Percentiles rank a stretch among this genome's conserved stretches.
Evolutionary conservation across 148 eudicot species (phyloP).

Genomic region (Vaccinium corymbosum): DNA sequence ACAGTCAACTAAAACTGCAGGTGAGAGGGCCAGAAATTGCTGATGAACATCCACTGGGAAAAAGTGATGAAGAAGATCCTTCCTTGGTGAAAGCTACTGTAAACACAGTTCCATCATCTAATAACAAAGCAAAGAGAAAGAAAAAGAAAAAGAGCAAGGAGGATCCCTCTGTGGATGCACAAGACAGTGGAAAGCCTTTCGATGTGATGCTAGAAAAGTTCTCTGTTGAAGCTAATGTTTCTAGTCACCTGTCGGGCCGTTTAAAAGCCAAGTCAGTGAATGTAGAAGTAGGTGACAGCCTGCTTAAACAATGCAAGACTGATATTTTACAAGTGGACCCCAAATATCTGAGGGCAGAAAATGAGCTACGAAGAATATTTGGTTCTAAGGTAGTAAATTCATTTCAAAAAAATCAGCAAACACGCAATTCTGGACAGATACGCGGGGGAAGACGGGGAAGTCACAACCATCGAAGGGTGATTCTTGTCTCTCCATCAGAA

Average conservation of each 20-base stretch:
- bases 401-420: slow-evolving; percentile 60
- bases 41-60: slow-evolving; percentile 25
- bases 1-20: slow-evolving; percentile 32
- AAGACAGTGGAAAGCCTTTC: slow-evolving; percentile 28
- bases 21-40: slow-evolving; percentile 36
- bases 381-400: slow-evolving; percentile 90
- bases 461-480: slow-evolving; percentile 55
- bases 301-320: slow-evolving; percentile 31
- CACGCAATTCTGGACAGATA: slow-evolving; percentile 63
- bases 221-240: slow-evolving; percentile 41
- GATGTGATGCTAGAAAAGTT: slow-evolving; percentile 41
- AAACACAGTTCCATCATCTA: slow-evolving; percentile 33
- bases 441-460: slow-evolving; percentile 81
- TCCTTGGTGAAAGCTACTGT: slow-evolving; percentile 22
- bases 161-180: slow-evolving; percentile 20
- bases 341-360: slow-evolving; percentile 79
- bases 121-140: slow-evolving; percentile 74
- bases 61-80: slow-evolving; percentile 22
- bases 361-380: slow-evolving; percentile 88
- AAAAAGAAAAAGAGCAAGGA: slow-evolving; percentile 76
- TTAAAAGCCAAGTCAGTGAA: slow-evolving; percentile 26
- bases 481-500: slow-evolving; percentile 76
- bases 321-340: slow-evolving; percentile 81
- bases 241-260: slow-evolving; percentile 28
- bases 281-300: slow-evolving; percentile 21